These are phyloP conservation scores for Pichia sp. DNA, from an alignment of 1,139 yeast species.

Conservation along the genomic window DNA sequence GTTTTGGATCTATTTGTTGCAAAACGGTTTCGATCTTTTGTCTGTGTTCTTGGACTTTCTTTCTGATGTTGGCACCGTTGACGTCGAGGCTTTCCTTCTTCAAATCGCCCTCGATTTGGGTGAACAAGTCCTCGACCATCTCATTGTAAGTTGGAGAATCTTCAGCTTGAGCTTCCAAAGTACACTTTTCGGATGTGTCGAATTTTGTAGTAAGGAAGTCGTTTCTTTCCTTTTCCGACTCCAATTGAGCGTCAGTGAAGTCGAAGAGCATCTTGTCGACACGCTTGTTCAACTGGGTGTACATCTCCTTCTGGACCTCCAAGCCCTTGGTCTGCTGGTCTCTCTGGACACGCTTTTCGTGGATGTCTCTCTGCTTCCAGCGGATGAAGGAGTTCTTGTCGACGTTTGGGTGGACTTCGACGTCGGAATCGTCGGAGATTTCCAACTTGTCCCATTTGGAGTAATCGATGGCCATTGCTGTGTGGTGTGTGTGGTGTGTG, in stretches of 20 bases:
- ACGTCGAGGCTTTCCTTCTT: constrained; percentile 48
- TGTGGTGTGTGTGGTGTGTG: neutral
- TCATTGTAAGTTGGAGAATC: constrained; percentile 78
- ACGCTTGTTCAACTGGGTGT: constrained; percentile 66
- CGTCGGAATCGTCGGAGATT: constrained; percentile 91
- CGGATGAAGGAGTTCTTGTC: constrained; percentile 89
- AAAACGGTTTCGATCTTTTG: constrained; percentile 66
- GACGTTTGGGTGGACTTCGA: constrained; percentile 98
- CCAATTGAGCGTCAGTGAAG: constrained; percentile 42
- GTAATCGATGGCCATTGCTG: constrained; percentile 75
- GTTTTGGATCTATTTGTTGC: constrained; percentile 55
- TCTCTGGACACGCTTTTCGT: constrained; percentile 83
- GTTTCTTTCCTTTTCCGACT: constrained; percentile 40
- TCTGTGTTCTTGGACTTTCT: constrained; percentile 55
- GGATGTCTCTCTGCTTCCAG: constrained; percentile 98
- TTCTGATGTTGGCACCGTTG: constrained; percentile 42
- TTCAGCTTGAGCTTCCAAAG: constrained; percentile 48
- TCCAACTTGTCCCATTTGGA: constrained; percentile 98
- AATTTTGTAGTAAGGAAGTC: constrained; percentile 47
- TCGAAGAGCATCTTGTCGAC: constrained; percentile 59
- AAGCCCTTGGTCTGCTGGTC: constrained; percentile 73
- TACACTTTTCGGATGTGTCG: constrained; percentile 56
- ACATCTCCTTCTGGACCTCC: constrained; percentile 75
- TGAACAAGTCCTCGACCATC: constrained; percentile 87
- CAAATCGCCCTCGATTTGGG: constrained; percentile 61